Evolutionary conservation across 495 filamentous ascomycete genomes (phyloP), one percentile per base, ranked within the genome.

Genomic region (Aspergillus homomorphus): DNA sequence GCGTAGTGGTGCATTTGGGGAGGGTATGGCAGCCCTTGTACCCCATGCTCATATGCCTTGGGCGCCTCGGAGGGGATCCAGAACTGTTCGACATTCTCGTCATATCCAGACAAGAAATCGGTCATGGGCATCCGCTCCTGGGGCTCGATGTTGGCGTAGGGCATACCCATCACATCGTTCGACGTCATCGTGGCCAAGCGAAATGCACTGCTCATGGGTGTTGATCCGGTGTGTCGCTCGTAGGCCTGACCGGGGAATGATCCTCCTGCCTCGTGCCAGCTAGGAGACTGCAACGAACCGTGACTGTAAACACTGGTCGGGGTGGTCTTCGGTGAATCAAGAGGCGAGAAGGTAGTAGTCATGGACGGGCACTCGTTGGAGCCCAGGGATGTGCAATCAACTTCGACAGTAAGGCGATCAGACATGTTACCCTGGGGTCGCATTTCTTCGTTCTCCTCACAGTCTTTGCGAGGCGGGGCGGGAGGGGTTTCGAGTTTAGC

Each of bases 301-400:
- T 77, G 73, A 52, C 76, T 77, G 59, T 77, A 77, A 19, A 77
- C 62, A 57, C 72, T 77, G 18, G 75, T 77, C 5, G 76, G 76
- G 1, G 76, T 79, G 1, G 73, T 73, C 21, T 71, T 77, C 0
- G 75, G 75, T 28, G 76, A 79, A 51, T 77, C 75, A 62, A 77
- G 63, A 53, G 73, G 73, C 42, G 75, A 79, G 59, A 76, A 79
- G 58, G 72, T 77, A 9, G 74, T 75, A 45, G 64, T 71, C 73
- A 76, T 77, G 19, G 74, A 77, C n/a, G 73, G 74, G 63, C 74
- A 79, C 55, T 74, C 73, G 67, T 68, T 77, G 23, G 75, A 69
- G 54, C 74, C 73, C 65, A 77, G 56, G 26, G 74, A 73, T 41
- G 67, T 70, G 55, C 75, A 75, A 43, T 79, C 75, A 53, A 79